Evolutionary conservation across 345 rosid species (phyloP), one percentile per base, ranked within the genome.

Genomic region (Cochlearia excelsa): DNA sequence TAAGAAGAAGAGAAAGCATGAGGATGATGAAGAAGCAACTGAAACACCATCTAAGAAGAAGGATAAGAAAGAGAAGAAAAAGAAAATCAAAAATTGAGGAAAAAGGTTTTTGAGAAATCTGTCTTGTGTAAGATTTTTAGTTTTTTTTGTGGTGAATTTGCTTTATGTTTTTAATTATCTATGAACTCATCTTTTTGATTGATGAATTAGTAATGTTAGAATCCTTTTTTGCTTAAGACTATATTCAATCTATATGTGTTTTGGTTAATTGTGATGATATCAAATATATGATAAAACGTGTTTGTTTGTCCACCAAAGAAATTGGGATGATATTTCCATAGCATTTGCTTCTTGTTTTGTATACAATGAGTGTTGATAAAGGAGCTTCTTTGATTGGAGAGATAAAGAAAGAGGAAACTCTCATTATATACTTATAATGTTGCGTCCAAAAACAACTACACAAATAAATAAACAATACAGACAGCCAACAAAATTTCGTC

Each of bases 61-160:
- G 10, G 66, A 77, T 66, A 75, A 75, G 75, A 81, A 80, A 61
- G 83, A 74, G 75, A 71, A 79, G 62, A 62, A 37, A 26, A 77
- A 74, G 48, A 16, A 71, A 74, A 1, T 83, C 71, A 81, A 31
- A 9, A 46, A 27, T 1, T 11, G 3, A n/a, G 4, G 6, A 26
- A 38, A 43, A 31, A 43, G 35, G 37, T 60, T 51, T 16, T 16
- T 16, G 23, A 9, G 9, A 9, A 39, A 39, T 16, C 4, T 4
- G 2, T 39, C 1, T 39, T 8, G 5, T 1, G 43, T 7, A n/a
- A 1, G 9, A 7, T 10, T 34, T 3, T 4, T 6, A 1, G 9
- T 39, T 39, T 7, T 10, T 39, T 10, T 39, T 39, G 8, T 39
- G 8, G 43, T 3, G 3, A 3, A 33, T 3, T 3, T 33, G 35